A percentile compares a stretch with the other conserved stretches of the same genome.
Conservation (phyloP, 108 stramenopile species). For the Mayamaea pseudoterrestris region DNA sequence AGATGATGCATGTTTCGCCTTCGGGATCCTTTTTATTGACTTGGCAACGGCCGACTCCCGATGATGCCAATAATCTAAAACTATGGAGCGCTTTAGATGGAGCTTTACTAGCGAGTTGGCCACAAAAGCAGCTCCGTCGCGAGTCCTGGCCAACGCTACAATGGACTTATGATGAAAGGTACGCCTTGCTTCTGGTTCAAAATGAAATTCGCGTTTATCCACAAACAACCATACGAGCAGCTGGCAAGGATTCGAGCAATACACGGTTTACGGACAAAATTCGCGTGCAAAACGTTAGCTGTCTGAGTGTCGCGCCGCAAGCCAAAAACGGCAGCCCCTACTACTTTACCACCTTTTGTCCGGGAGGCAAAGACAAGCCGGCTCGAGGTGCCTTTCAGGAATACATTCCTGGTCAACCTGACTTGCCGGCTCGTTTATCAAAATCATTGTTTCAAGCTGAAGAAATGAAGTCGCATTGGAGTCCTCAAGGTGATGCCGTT, state of each 20-base stretch:
- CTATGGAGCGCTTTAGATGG: conserved; percentile 56
- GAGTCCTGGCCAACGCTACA: conserved; percentile 77
- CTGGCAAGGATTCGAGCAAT: conserved; percentile 1
- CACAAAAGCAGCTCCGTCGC: conserved; percentile 47
- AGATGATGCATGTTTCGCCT: conserved; percentile 68
- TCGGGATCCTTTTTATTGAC: conserved; percentile 74
- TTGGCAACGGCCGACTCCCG: conserved; percentile 53
- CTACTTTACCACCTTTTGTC: conserved; percentile 68
- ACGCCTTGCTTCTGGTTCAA: conserved; percentile 43
- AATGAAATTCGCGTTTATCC: conserved; percentile 71
- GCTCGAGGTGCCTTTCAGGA: conserved; percentile 57
- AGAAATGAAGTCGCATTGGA: conserved; percentile 62
- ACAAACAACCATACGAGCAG: conserved; percentile 16
- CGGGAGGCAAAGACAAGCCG: conserved; percentile 84
- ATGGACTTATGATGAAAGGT: conserved; percentile 83
- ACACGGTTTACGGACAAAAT: conserved; percentile 12
- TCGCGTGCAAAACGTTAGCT: conserved; percentile 41
- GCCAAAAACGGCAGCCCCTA: conserved; percentile 8
- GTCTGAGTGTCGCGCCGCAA: conserved; percentile 33
- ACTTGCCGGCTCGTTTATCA: conserved; percentile 37
- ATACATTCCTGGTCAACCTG: conserved; percentile 24
- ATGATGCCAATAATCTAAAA: conserved; percentile 55
- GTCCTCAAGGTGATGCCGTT: conserved; percentile 64
- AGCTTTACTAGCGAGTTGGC: conserved; percentile 38
- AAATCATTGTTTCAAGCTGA: conserved; percentile 77